These are phyloP conservation scores for Lathyrus sativus DNA, from an alignment of 306 rosid genomes.

Conservation along the genomic window DNA sequence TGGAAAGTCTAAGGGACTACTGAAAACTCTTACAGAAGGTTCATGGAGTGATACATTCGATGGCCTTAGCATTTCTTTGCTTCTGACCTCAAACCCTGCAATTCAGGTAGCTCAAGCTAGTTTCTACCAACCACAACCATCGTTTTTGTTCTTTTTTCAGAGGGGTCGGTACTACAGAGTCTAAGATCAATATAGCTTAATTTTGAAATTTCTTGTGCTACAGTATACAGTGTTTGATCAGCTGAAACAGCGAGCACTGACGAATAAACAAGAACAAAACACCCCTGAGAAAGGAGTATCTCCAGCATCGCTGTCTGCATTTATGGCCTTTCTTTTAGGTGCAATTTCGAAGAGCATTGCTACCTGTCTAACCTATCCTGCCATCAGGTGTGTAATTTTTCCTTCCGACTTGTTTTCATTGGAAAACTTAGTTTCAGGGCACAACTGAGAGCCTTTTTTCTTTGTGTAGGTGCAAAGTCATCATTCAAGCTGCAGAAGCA, in stretches of 20 bases:
- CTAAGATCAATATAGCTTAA: slow-evolving; percentile 34
- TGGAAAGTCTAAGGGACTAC: slow-evolving; percentile 91
- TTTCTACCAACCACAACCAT: slow-evolving; percentile 1
- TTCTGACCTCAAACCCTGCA: slow-evolving; percentile 94
- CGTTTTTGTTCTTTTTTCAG: background rate
- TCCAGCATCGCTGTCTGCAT: slow-evolving; percentile 80
- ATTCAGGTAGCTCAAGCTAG: slow-evolving; percentile 69
- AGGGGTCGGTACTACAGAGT: too few species aligned
- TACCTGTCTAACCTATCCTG: slow-evolving; percentile 88
- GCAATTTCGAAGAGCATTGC: slow-evolving; percentile 90
- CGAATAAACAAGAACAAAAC: slow-evolving; percentile 45
- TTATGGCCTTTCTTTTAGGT: slow-evolving; percentile 76
- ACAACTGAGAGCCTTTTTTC: slow-evolving; percentile 26
- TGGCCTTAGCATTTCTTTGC: slow-evolving; percentile 87
- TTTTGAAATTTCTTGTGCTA: slow-evolving; percentile 33
- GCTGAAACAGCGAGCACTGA: slow-evolving; percentile 69
- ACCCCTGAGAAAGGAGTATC: slow-evolving; percentile 51
- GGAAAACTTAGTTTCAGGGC: slow-evolving; percentile 31
- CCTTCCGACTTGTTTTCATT: slow-evolving; percentile 36
- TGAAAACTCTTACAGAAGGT: slow-evolving; percentile 88
- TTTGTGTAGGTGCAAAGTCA: slow-evolving; percentile 87
- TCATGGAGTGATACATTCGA: slow-evolving; percentile 90
- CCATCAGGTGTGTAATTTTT: slow-evolving; percentile 70
- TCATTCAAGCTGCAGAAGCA: slow-evolving; percentile 87
- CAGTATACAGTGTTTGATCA: slow-evolving; percentile 99